These are phyloP conservation scores for Inga laurina DNA, from an alignment of 306 rosid genomes.

Conservation along the genomic window DNA sequence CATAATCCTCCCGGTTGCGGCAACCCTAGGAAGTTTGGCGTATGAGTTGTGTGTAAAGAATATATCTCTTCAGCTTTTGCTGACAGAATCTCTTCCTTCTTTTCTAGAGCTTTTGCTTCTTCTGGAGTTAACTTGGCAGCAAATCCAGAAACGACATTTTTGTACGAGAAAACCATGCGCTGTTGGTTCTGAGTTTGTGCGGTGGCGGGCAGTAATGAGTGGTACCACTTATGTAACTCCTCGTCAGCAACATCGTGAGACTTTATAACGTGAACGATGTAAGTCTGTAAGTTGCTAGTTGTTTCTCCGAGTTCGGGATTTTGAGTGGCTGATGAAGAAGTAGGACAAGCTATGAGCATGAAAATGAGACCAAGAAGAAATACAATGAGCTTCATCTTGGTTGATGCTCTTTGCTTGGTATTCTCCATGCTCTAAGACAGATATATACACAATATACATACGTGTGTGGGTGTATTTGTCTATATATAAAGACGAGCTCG, in stretches of 20 bases:
- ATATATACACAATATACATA: background rate
- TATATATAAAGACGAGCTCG: background rate
- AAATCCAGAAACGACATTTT: constrained; percentile 50
- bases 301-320: background rate
- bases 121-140: constrained; percentile 55
- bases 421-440: background rate
- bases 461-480: background rate
- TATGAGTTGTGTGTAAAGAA: constrained; percentile 66
- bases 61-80: constrained; percentile 38
- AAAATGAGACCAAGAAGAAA: constrained; percentile 28
- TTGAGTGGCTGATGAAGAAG: constrained; percentile 34
- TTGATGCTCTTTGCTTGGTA: constrained; percentile 3
- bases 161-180: constrained; percentile 45
- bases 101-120: constrained; percentile 51
- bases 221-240: constrained; percentile 51
- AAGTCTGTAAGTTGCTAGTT: constrained; percentile 35
- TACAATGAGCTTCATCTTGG: constrained; percentile 15
- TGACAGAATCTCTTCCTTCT: constrained; percentile 56
- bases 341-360: background rate
- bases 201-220: constrained; percentile 49
- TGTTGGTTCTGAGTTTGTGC: constrained; percentile 16
- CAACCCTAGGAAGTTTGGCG: constrained; percentile 68
- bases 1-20: constrained; percentile 49
- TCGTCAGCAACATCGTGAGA: constrained; percentile 32
- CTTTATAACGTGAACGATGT: constrained; percentile 53